Conservation (phyloP, 495 filamentous ascomycete genomes). For the Hypomontagnella monticulosa region DNA sequence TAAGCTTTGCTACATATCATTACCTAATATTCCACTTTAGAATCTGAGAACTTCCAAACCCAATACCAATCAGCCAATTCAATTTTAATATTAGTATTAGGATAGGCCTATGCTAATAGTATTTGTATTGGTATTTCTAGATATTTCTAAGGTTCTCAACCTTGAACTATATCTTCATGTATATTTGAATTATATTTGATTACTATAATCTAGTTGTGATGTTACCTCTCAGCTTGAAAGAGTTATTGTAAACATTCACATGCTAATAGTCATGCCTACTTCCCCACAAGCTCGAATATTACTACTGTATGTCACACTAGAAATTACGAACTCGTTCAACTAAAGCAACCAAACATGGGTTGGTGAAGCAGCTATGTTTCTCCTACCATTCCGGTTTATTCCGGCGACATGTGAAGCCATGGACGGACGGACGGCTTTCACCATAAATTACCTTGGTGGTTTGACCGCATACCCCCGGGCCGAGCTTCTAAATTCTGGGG, state of each 20-base stretch:
- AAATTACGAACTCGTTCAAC: background rate
- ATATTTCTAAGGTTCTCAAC: no score
- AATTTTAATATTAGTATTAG: no score
- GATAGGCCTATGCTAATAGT: no score
- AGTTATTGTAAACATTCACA: background rate
- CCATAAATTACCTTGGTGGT: no score
- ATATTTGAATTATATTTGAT: no score
- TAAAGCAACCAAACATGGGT: constrained; percentile 4
- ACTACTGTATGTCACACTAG: background rate
- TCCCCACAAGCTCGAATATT: constrained; percentile 19
- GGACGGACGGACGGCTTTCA: background rate
- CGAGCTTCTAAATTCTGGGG: background rate
- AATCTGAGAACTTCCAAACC: background rate
- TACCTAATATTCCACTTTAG: background rate
- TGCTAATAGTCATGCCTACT: background rate
- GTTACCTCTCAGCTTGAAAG: no score
- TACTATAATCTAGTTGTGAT: no score
- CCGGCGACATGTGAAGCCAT: constrained; percentile 34
- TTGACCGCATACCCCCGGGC: no score
- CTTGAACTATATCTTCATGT: no score
- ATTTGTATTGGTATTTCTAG: no score
- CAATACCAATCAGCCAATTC: no score
- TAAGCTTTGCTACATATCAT: background rate
- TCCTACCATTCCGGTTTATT: constrained; percentile 17
- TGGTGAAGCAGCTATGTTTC: background rate